Conservation (phyloP, 139 green algal genomes). For the Trebouxia sp. region DNA sequence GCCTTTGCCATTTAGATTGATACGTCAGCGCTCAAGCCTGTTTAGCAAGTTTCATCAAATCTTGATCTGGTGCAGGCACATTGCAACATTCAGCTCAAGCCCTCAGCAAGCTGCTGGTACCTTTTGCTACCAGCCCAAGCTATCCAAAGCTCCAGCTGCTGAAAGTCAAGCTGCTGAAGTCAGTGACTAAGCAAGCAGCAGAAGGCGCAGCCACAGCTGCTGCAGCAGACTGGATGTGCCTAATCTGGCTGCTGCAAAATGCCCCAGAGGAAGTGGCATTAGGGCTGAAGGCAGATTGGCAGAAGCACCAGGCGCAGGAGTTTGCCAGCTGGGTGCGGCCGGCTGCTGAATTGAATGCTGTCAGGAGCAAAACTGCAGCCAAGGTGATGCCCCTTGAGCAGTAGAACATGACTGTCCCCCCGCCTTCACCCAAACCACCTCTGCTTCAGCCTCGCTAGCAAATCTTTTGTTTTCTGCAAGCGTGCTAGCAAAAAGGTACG, state of each 20-base stretch:
- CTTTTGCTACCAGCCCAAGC: neutral
- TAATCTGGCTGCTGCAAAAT: constrained; percentile 8
- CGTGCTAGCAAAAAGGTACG: neutral
- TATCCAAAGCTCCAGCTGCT: neutral
- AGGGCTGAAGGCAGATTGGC: constrained; percentile 11
- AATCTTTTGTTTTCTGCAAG: neutral
- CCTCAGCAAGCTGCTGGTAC: neutral
- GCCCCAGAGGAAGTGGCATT: neutral
- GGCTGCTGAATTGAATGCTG: neutral
- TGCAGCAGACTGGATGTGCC: constrained; percentile 16
- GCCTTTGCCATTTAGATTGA: too few relatives aligned
- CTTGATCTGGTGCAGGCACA: neutral
- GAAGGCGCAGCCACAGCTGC: neutral
- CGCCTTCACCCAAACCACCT: too few relatives aligned
- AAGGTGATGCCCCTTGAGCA: too few relatives aligned
- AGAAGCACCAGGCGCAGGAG: neutral
- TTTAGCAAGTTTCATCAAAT: too few relatives aligned
- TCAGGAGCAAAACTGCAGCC: constrained; percentile 16
- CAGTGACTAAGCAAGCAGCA: neutral
- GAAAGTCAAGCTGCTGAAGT: neutral
- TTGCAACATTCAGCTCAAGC: neutral
- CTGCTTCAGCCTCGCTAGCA: neutral
- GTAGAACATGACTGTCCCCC: too few relatives aligned
- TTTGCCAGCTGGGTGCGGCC: neutral
- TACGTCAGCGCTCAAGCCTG: too few relatives aligned